These are phyloP conservation scores for Chalara sp. DNA, from an alignment of 2,329 filamentous ascomycete species.

Conservation along the genomic window DNA sequence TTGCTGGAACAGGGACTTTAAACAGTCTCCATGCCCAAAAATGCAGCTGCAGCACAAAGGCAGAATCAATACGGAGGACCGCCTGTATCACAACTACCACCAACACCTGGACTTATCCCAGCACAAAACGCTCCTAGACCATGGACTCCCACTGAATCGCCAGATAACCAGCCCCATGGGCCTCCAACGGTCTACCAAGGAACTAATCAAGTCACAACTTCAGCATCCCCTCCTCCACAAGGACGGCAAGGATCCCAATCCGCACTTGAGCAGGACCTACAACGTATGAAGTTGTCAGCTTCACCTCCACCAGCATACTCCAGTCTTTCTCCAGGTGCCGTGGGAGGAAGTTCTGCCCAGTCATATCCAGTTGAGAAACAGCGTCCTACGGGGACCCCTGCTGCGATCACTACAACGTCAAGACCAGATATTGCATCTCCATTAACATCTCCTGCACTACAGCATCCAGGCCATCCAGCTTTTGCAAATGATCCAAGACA, in stretches of 20 bases:
- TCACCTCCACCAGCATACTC: slow-evolving; percentile 96
- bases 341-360: slow-evolving; percentile 37
- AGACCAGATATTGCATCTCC: slow-evolving; percentile 31
- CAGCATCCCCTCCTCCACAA: slow-evolving; percentile 36
- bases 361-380: slow-evolving; percentile 72
- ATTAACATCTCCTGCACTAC: slow-evolving; percentile 28
- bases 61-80: slow-evolving; percentile 66
- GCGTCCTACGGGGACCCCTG: slow-evolving; percentile 13
- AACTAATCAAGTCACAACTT: slow-evolving; percentile 53
- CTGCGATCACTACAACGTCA: slow-evolving; percentile 21
- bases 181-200: slow-evolving; percentile 91
- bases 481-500: slow-evolving; percentile 77
- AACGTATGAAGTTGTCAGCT: slow-evolving; percentile 70
- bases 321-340: slow-evolving; percentile 50
- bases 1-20: slow-evolving; percentile 77
- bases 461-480: slow-evolving; percentile 70
- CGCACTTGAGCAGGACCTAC: slow-evolving; percentile 80
- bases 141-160: slow-evolving; percentile 92
- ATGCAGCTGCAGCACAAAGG: slow-evolving; percentile 74
- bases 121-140: slow-evolving; percentile 48
- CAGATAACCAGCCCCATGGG: slow-evolving; percentile 79
- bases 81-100: slow-evolving; percentile 28
- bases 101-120: slow-evolving; percentile 20
- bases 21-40: slow-evolving; percentile 67
- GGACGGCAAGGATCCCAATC: slow-evolving; percentile 37